Base-by-base conservation (phyloP, 208 protist genomes). In the Leptomonas seymouri region DNA sequence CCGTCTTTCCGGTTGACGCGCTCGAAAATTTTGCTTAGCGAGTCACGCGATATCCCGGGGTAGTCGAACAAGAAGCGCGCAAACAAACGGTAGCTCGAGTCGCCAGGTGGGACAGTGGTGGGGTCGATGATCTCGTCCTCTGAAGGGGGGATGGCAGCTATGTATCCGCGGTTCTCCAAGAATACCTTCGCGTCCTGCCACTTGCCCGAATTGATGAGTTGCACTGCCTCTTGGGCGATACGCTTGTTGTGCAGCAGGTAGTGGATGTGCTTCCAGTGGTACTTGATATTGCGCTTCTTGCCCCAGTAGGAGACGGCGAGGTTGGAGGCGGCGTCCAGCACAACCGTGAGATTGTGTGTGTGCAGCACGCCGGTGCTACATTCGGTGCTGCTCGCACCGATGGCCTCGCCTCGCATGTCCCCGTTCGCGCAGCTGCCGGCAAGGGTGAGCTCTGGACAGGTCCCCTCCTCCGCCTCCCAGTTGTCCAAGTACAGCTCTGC, bases 241-340 rank as follows among this genome's bases (percentile, higher is more conserved):
- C 79, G 79, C 64, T 94, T 93, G 78, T 93, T 84, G 51, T 93
- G 88, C 39, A 91, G 71, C 16, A 90, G 76, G 56, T 77, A 85
- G 60, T 96, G 91, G 36, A 96, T 74, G 67, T 96, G 91, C 74
- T 94, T 93, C 89, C 91, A 96, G 77, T 96, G 91, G 71, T 93
- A 96, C 45, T 67, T 57, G 55, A 92, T 80, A 42, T 67, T 74
- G 45, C 45, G 54, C 20, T 73, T 0, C 46, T 71, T 81, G 51
- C 74, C 65, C 58, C 71, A 80, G 30, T 72, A 59, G 34, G 73
- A 55, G 14, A 74, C n/a, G 11, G 56, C 27, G 20, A 20, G 34
- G 28, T 54, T 51, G 27, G 59, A 57, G 41, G 42, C 34, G 53
- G 25, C 12, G 25, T 70, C 48, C 44, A 58, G 49, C 42, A 54